Conservation (phyloP, 495 filamentous ascomycete species). For the Penicillium nucicola region DNA sequence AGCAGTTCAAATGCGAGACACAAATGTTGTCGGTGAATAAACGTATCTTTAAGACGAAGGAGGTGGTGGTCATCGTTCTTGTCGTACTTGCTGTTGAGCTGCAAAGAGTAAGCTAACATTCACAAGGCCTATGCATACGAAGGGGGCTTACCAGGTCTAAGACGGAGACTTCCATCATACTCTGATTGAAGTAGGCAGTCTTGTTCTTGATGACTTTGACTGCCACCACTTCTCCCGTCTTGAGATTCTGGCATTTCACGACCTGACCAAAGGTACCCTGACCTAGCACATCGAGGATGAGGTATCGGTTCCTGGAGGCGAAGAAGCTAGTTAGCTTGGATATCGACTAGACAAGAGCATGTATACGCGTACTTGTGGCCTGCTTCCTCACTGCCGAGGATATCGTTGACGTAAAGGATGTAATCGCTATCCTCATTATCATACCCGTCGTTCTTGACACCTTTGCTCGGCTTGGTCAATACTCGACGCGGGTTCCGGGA, state of each 20-base stretch:
- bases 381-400: slow-evolving; percentile 94
- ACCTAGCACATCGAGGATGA: slow-evolving; percentile 96
- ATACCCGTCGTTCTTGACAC: slow-evolving; percentile 96
- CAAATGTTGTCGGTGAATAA: slow-evolving; percentile 96
- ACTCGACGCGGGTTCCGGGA: slow-evolving; percentile 96
- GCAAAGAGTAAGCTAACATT: slow-evolving; percentile 4
- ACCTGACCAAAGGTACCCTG: slow-evolving; percentile 99
- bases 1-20: slow-evolving; percentile 97
- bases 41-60: slow-evolving; percentile 93
- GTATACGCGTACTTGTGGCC: slow-evolving; percentile 76
- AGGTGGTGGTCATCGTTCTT: slow-evolving; percentile 99
- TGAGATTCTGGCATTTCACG: slow-evolving; percentile 98
- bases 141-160: slow-evolving; percentile 74
- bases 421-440: slow-evolving; percentile 99
- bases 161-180: slow-evolving; percentile 99
- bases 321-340: slow-evolving; percentile 11
- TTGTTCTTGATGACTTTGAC: slow-evolving; percentile 99
- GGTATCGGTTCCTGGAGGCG: slow-evolving; percentile 79
- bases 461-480: slow-evolving; percentile 99
- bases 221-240: slow-evolving; percentile 96
- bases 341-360: neutral
- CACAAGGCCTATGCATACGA: neutral
- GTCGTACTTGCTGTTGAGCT: slow-evolving; percentile 97
- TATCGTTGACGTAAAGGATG: slow-evolving; percentile 98
- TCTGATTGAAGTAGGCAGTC: slow-evolving; percentile 99